phyloP scores from a whole-genome alignment of 1,284 basidiomycete species.

The Porogramme epimiltina region DNA sequence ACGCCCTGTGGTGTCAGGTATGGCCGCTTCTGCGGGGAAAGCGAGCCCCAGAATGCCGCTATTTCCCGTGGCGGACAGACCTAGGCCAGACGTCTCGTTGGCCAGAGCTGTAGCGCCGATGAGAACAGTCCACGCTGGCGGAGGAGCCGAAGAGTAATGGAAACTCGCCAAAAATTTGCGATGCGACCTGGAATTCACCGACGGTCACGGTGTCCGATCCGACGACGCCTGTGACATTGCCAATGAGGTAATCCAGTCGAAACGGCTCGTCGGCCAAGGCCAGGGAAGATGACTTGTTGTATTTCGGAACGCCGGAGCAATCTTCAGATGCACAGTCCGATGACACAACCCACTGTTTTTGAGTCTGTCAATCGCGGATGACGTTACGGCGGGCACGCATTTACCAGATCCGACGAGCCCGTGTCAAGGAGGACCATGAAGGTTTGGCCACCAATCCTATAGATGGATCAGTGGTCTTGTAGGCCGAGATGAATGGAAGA shows the following conservation, averaged over 20 bases:
- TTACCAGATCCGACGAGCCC: slow-evolving; percentile 54
- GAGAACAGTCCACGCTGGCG: too few species aligned
- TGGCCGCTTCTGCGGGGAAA: slow-evolving; percentile 51
- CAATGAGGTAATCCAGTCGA: slow-evolving; percentile 46
- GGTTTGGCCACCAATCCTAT: slow-evolving; percentile 45
- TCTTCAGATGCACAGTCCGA: slow-evolving; percentile 35
- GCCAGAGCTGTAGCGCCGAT: slow-evolving; percentile 41
- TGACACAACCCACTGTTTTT: slow-evolving; percentile 38
- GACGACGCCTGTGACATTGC: slow-evolving; percentile 46
- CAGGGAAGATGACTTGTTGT: slow-evolving; percentile 34
- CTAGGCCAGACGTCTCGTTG: slow-evolving; percentile 45
- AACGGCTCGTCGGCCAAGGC: slow-evolving; percentile 37
- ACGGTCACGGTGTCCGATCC: slow-evolving; percentile 46
- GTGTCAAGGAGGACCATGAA: slow-evolving; percentile 60
- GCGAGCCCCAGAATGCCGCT: slow-evolving; percentile 61
- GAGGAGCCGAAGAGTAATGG: neutral
- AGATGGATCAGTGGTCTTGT: slow-evolving; percentile 10
- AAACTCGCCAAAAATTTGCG: slow-evolving; percentile 44
- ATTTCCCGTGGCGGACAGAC: slow-evolving; percentile 47
- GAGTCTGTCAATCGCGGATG: slow-evolving; percentile 13
- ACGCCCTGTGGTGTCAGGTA: slow-evolving; percentile 43
- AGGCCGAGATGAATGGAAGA: slow-evolving; percentile 7
- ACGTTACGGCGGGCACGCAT: slow-evolving; percentile 13
- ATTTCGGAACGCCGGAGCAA: slow-evolving; percentile 35
- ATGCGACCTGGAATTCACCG: slow-evolving; percentile 42